Base-by-base conservation (phyloP, 2,329 filamentous ascomycete species). In the Alternaria hordeiaustralica region DNA sequence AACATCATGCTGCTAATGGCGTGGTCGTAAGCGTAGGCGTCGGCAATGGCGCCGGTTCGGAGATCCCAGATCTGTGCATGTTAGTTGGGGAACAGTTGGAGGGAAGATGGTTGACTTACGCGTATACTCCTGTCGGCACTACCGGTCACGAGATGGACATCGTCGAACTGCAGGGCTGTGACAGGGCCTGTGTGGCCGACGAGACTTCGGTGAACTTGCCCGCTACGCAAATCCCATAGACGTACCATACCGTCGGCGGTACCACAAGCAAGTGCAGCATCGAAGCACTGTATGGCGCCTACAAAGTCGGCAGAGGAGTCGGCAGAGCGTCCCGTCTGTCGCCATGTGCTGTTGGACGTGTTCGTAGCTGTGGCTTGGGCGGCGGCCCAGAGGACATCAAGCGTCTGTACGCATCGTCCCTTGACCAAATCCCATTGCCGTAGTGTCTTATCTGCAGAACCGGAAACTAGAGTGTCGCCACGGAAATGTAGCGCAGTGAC, bases 1-100 rank as follows among this genome's bases (percentile, higher is more conserved):
- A 99, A 99, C 90, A 96, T 97, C 94, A 98, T 97, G 84, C 91
- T 93, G 30, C 94, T 97, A 61, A 99, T 88, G 0, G 94, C 89
- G 74, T 92, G 87, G 76, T 98, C 94, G 82, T 98, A 99, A 21
- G 95, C 96, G 80, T 94, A 99, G 18, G 95, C 96, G 79, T 99
- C 96, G 79, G 92, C 92, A 72, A 99, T 97, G 33, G 94, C 94
- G 49, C 96, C 96, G 12, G 94, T 98, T 58, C 96, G 92, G 60
- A 99, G 90, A 81, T 99, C 96, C 96, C 96, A 99, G 78, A 99
- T 98, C 94, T 98, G 28, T n/a, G 7, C 13, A 36, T 20, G 23
- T 61, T 54, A 64, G 58, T 21, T 12, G 0, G 5, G 15, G 1
- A 30, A n/a, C 6, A 13, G 18, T 4, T 45, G 13, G 2, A 13